These are phyloP conservation scores for Crithidia sp. DNA, from an alignment of 208 protist species.

Conservation along the genomic window DNA sequence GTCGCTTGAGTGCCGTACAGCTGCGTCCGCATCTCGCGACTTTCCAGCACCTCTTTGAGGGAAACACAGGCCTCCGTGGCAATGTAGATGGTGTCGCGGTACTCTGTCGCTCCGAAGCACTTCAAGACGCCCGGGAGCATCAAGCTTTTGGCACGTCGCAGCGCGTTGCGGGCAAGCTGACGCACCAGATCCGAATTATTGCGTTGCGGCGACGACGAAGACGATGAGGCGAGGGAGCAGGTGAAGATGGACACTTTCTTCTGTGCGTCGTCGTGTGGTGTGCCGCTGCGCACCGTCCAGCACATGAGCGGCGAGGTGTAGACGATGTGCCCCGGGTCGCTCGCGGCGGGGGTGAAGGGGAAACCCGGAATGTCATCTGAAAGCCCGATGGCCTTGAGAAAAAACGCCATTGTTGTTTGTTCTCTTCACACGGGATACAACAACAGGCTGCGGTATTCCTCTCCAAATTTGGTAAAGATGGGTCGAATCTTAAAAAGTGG, in stretches of 20 bases:
- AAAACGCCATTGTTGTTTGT: conserved; percentile 57
- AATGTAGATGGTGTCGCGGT: conserved; percentile 80
- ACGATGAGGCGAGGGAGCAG: conserved; percentile 20
- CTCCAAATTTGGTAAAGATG: too few species aligned
- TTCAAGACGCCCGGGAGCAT: conserved; percentile 76
- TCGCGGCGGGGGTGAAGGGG: conserved; percentile 53
- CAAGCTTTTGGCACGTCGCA: conserved; percentile 79
- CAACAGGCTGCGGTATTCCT: neutral
- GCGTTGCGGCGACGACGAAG: neutral
- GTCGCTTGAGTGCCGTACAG: conserved; percentile 28
- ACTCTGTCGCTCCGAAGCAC: conserved; percentile 72
- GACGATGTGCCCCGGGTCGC: conserved; percentile 23
- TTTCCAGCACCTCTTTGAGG: conserved; percentile 50
- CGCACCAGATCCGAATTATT: conserved; percentile 10
- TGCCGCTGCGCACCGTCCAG: conserved; percentile 59
- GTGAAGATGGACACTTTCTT: conserved; percentile 70
- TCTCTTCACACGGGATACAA: neutral
- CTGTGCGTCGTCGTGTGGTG: conserved; percentile 45
- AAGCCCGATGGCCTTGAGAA: conserved; percentile 78
- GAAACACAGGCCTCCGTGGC: conserved; percentile 79
- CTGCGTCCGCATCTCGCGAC: conserved; percentile 18
- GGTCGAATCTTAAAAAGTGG: too few species aligned
- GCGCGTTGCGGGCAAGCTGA: conserved; percentile 61
- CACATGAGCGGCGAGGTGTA: conserved; percentile 37
- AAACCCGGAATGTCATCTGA: conserved; percentile 72